Evolutionary conservation across 2,329 filamentous ascomycete genomes (phyloP), one percentile per base, ranked within the genome.

Genomic region (Aspergillus uvarum): DNA sequence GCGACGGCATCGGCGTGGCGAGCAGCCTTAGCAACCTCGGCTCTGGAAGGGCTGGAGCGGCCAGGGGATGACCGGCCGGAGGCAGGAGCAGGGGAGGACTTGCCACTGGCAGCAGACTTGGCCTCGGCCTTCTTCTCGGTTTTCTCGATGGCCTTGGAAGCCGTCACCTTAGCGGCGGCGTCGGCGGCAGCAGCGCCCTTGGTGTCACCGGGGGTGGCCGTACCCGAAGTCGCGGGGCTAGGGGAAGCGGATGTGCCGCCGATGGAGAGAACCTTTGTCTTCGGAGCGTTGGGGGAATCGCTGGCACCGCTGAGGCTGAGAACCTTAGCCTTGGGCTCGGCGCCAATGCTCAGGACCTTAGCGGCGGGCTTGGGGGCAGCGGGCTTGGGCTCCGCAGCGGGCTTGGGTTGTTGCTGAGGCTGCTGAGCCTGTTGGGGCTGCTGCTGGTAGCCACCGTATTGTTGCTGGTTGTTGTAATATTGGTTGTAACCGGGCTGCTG

Each of bases 61-160:
- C 71, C 72, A 12, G 92, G 92, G 72, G 91, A 96, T 49, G 89
- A 92, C 51, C 91, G 88, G 51, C 93, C 94, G 11, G 92, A 95
- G 1, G 38, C 38, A 5, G 91, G 90, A 5, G 89, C 85, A 19
- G 94, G 91, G 1, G 92, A 95, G 3, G 89, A 89, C 73, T 87
- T 90, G 58, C 92, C 92, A 69, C 85, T 85, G 54, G 80, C 75
- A 35, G 80, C 79, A 50, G 83, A 80, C 51, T 79, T 76, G 44
- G 67, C 57, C 21, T 76, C 73, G 8, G 85, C 80, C 56, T 85
- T 82, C 74, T 93, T 89, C 57, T 92, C 91, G 0, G 90, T 89
- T 83, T 96, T 96, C 72, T 96, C 92, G 64, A 97, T 91, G 10
- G 94, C 93, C 79, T 97, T 97, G 54, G 87, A 82, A 4, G 93